Evolutionary conservation across 371 early-diverging fungal genomes (phyloP).

Genomic region (Saksenaea vasiformis): DNA sequence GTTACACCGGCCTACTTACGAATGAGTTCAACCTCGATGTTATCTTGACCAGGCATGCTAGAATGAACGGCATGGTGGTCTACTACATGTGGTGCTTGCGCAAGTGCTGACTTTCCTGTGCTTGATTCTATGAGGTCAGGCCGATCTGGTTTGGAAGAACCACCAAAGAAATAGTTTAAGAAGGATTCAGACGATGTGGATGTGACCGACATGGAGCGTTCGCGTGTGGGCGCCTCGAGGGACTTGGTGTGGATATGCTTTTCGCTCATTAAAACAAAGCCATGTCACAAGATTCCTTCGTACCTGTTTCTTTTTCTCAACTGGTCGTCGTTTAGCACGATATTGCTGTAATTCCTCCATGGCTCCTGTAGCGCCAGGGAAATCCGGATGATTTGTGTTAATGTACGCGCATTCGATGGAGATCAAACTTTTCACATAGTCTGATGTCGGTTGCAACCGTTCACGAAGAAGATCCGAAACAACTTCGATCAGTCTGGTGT

Average conservation of each 20-base stretch:
- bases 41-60: constrained; percentile 64
- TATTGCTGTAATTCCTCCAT: constrained; percentile 57
- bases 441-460: constrained; percentile 73
- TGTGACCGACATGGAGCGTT: constrained; percentile 14
- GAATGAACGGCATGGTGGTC: constrained; percentile 10
- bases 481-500: constrained; percentile 80
- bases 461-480: constrained; percentile 83
- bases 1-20: constrained; percentile 50
- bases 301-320: constrained; percentile 1
- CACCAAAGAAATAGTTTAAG: constrained; percentile 77
- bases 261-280: background rate
- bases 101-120: background rate
- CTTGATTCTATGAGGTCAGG: background rate
- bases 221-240: background rate
- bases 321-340: background rate
- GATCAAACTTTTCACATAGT: constrained; percentile 85
- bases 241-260: constrained; percentile 1
- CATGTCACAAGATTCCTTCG: too few relatives aligned
- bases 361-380: constrained; percentile 85
- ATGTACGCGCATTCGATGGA: constrained; percentile 91
- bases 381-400: constrained; percentile 94
- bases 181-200: constrained; percentile 27
- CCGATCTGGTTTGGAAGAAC: constrained; percentile 20
- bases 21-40: constrained; percentile 82
- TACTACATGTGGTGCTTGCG: constrained; percentile 8